Base-by-base conservation (phyloP, 2,329 filamentous ascomycete genomes). In the Colletotrichum filicis region DNA sequence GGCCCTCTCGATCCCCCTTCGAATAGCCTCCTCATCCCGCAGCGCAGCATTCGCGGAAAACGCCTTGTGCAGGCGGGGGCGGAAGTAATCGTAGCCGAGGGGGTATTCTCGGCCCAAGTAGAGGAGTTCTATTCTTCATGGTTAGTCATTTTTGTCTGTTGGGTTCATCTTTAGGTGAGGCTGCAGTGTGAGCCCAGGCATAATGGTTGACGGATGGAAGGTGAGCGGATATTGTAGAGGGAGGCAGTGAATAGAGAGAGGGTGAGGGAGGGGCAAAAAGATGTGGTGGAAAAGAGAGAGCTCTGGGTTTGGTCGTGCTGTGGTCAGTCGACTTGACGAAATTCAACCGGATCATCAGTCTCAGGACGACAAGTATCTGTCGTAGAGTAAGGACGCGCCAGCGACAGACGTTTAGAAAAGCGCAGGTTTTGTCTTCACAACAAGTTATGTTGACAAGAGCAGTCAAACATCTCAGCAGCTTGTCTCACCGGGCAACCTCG, bases 61-160 rank as follows among this genome's bases (percentile, higher is more conserved):
- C 1, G 96, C 96, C 74, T 91, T 91, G 84, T 98, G 95, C 11
- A 98, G 85, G 2, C 95, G 91, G 8, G 91, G 89, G 12, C 93
- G 91, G 81, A 97, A 98, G 84, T 95, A 98, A 35, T 87, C 84
- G 75, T 84, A 97, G 59, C 97, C 97, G 19, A 93, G 87, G 1
- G 97, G 96, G 79, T 98, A 98, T 71, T 96, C 93, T 68, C 92
- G 91, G 42, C 96, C 95, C 16, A 98, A 87, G 78, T 93, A 92
- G 56, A 99, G 88, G 12, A 98, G 90, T 79, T 98, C 95, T 97
- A 73, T 11, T 5, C 9, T 4, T 0, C 4, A n/a, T 19, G 19
- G 9, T 1, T 6, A 9, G 37, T 3, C 2, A 42, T 16, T 3
- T 55, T 14, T 11, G n/a, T 59, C 22, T 42, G 28, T 35, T 16